phyloP scores from a whole-genome alignment of 352 stramenopile genomes.

The Thalassiosira oceanica region DNA sequence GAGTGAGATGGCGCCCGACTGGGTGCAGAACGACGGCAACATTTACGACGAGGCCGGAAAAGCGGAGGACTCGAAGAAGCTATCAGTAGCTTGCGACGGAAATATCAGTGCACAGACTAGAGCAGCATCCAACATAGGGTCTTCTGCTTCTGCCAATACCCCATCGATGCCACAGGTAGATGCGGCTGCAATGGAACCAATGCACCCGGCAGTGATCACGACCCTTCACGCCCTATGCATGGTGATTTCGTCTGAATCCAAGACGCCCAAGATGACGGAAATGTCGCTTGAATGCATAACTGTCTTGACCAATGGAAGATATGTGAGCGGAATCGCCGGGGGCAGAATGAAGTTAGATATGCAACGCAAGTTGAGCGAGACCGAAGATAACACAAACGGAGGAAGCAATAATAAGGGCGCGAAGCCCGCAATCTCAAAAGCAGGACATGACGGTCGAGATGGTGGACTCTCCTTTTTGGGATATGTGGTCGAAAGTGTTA shows the following conservation, averaged over 20 bases:
- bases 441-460: constrained; percentile 45
- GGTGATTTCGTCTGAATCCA: constrained; percentile 61
- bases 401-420: background rate
- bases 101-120: constrained; percentile 1
- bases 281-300: constrained; percentile 62
- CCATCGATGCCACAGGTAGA: constrained; percentile 35
- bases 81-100: background rate
- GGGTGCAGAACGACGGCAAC: constrained; percentile 8
- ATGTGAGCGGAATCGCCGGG: constrained; percentile 69
- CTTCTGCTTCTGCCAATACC: too few relatives aligned
- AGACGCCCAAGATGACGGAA: constrained; percentile 67
- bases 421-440: background rate
- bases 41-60: background rate
- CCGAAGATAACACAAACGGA: background rate
- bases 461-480: constrained; percentile 43
- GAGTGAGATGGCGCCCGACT: constrained; percentile 12
- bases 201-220: constrained; percentile 61
- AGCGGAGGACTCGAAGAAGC: too few relatives aligned
- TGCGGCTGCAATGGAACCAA: constrained; percentile 56
- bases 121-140: too few relatives aligned
- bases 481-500: constrained; percentile 55
- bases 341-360: constrained; percentile 52
- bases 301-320: constrained; percentile 61
- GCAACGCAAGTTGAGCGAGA: constrained; percentile 41
- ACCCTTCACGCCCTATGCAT: constrained; percentile 59